Evolutionary conservation across 2,329 filamentous ascomycete species (phyloP).

Genomic region (Colletotrichum australisinense): DNA sequence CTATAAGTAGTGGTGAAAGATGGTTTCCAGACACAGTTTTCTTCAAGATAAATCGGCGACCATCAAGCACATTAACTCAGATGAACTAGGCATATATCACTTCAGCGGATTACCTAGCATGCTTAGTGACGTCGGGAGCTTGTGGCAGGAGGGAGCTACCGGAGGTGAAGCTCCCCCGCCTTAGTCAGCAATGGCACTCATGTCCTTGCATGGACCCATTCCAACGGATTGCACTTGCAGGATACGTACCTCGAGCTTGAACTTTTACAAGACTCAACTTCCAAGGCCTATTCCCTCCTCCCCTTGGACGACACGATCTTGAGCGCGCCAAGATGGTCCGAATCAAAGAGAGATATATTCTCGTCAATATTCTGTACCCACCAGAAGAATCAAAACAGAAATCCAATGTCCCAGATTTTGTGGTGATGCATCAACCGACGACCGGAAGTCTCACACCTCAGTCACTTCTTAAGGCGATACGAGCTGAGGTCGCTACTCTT

Average conservation of each 20-base stretch:
- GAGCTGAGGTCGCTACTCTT: slow-evolving; percentile 75
- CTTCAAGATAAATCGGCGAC: neutral
- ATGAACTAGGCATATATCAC: neutral
- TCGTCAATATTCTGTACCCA: slow-evolving; percentile 94
- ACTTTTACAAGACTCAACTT: slow-evolving; percentile 24
- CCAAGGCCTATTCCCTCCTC: neutral
- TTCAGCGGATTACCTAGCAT: neutral
- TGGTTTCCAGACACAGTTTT: too few relatives aligned
- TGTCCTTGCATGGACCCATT: neutral
- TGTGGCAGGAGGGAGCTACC: neutral
- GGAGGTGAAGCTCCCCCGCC: slow-evolving; percentile 21
- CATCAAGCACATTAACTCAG: neutral
- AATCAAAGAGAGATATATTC: slow-evolving; percentile 93
- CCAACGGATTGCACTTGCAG: neutral
- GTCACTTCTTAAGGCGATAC: slow-evolving; percentile 75
- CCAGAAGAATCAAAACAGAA: slow-evolving; percentile 55
- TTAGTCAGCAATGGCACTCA: slow-evolving; percentile 28
- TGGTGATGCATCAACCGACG: slow-evolving; percentile 84
- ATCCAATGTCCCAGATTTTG: slow-evolving; percentile 64
- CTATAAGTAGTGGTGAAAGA: neutral
- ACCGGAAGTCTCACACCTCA: slow-evolving; percentile 76
- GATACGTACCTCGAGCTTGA: slow-evolving; percentile 17
- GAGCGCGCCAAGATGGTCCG: slow-evolving; percentile 78
- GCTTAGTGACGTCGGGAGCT: slow-evolving; percentile 30
- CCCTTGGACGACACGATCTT: neutral